Base-by-base conservation (phyloP, 73 alveolate genomes). In the Paramecium sexaurelia region DNA sequence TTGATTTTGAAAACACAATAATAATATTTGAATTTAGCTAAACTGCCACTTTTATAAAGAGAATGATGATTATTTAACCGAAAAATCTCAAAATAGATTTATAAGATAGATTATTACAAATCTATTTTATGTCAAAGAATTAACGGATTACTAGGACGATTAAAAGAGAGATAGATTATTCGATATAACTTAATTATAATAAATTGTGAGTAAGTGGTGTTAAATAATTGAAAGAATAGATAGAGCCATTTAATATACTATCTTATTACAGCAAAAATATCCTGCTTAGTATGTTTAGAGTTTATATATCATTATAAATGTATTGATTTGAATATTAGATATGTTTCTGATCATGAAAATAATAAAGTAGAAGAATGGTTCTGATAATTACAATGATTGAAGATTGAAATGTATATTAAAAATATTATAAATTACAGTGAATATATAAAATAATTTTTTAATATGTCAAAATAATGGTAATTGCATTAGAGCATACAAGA, bases 41-140 rank as follows among this genome's bases (percentile, higher is more conserved):
- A 78, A 45, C 75, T 41, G 22, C 68, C 68, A 8, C 41, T 78
- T 45, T 24, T 20, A 45, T 13, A 10, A 24, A 40, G 90, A 78
- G 39, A 37, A 55, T 2, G 90, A 78, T 43, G 90, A 78, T 24
- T 73, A 78, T 78, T 39, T 78, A 24, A 78, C 75, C 19, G 90
- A 45, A 39, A 78, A 40, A 19, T 41, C 7, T 78, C 5, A 78
- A 78, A 15, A 51, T 43, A 2, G 75, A 78, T 40, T 73, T 41
- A 6, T n/a, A 78, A 78, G 55, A 43, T 78, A 1, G 90, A 78
- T 27, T 78, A 9, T 22, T 78, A 40, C 75, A 41, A 78, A 41
- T 40, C n/a, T n/a, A n/a, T n/a, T n/a, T n/a, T n/a, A n/a, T n/a
- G n/a, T n/a, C n/a, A n/a, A n/a, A 37, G 20, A 78, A 41, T 5